Conservation (phyloP, 2,329 filamentous ascomycete genomes). For the Pestalotiopsis sp. region DNA sequence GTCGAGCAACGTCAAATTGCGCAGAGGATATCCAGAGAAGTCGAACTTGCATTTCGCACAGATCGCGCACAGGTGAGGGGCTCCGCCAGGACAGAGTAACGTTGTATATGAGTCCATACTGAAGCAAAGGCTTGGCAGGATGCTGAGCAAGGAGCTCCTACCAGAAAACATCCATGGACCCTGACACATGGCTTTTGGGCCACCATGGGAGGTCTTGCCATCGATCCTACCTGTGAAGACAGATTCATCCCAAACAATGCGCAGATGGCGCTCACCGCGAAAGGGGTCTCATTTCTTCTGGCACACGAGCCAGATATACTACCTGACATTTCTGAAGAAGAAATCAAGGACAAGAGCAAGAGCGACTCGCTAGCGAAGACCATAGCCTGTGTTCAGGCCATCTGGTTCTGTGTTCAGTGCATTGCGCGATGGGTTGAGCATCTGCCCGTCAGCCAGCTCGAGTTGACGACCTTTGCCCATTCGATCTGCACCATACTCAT, state of each 20-base stretch:
- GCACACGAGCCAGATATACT: neutral
- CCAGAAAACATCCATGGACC: neutral
- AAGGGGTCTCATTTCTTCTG: no score
- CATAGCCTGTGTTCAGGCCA: neutral
- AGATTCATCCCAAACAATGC: neutral
- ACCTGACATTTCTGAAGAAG: neutral
- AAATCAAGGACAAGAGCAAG: neutral
- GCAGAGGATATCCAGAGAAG: neutral
- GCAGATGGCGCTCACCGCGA: neutral
- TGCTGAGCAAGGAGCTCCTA: neutral
- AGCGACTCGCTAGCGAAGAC: neutral
- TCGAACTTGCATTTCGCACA: neutral
- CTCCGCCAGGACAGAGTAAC: neutral
- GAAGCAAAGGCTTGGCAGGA: neutral
- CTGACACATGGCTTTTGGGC: neutral
- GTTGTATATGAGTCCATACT: neutral
- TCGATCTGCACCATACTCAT: neutral
- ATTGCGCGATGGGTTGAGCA: neutral
- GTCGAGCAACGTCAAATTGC: neutral
- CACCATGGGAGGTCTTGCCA: neutral
- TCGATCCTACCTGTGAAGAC: neutral
- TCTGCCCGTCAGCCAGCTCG: neutral
- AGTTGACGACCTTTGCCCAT: neutral
- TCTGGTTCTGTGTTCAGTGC: neutral
- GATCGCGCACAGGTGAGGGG: neutral